Evolutionary conservation across 768 basidiomycete genomes (phyloP), one percentile per base, ranked within the genome.

Genomic region (Grammothele lineata): DNA sequence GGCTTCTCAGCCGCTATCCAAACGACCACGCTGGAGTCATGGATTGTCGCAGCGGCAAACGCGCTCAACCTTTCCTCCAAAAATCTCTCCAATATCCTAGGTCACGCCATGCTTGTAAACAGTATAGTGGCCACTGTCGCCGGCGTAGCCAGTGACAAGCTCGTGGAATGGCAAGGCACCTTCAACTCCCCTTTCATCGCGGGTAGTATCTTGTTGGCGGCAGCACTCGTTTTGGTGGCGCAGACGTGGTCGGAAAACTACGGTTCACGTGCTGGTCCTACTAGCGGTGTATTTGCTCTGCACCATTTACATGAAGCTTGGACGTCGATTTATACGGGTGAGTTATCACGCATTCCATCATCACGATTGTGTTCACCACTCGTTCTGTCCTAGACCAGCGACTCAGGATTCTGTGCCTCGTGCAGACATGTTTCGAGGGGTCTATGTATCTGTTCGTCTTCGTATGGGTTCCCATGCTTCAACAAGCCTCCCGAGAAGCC

Each of bases 381-480:
- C n/a, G n/a, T n/a, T 10, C 19, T 15, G 10, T 38, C 49, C 9
- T 57, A 85, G 85, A 87, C 58, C 73, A 77, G 1, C 57, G 77
- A 38, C 70, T 89, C 9, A 65, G 87, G 50, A 75, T 76, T 21
- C 74, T 89, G 18, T 84, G 85, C 25, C 65, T 88, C 43, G 81
- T 81, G 0, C 86, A 89, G 64, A 89, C 87, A 1, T 85, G 83
- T 64, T 89, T 89, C 59, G 86, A 89, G 60, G 87, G 87, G 2
- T 85, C 83, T 5, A 87, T 88, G 86, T 88, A 89, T 64, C 75
- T 88, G 50, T 89, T 88, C 64, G 87, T 88, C 53, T 89, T 87
- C 68, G 70, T 84, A 51, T 89, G 87, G 87, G 87, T 89, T 0
- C 86, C 87, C 1, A 74, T 80, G 2, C 68, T 89, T 14, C 85